These are phyloP conservation scores for Tillandsia fasciculata DNA, from an alignment of 176 grass and related monocot genomes.

Conservation along the genomic window DNA sequence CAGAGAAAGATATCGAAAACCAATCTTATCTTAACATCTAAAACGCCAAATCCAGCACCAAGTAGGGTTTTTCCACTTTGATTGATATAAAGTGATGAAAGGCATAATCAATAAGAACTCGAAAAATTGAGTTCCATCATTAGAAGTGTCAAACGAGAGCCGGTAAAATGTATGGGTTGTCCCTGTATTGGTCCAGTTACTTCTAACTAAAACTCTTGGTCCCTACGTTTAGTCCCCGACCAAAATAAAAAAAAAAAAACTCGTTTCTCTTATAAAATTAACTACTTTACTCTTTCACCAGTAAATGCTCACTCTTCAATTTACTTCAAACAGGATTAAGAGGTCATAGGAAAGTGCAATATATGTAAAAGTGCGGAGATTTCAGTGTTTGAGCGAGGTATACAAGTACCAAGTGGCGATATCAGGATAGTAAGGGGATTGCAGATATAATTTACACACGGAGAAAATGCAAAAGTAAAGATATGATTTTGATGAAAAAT, in stretches of 20 bases:
- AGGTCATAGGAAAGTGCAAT: no score
- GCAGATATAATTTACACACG: neutral
- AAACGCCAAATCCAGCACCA: neutral
- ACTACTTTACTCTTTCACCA: no score
- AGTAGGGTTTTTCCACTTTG: neutral
- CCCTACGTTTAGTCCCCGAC: no score
- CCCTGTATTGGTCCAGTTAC: no score
- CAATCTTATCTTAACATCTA: neutral
- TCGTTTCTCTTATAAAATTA: no score
- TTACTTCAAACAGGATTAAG: no score
- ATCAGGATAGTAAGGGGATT: neutral
- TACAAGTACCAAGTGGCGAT: neutral
- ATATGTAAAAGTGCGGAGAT: neutral
- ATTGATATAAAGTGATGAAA: no score
- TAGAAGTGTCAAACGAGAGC: neutral
- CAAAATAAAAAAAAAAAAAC: no score
- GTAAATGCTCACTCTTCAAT: no score
- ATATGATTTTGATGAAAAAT: neutral
- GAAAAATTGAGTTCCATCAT: neutral
- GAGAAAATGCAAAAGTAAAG: neutral
- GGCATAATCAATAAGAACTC: neutral
- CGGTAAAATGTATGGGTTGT: no score
- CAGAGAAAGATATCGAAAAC: neutral
- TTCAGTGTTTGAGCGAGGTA: neutral
- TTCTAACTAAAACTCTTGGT: no score